These are phyloP conservation scores for Phaeosphaeria sp. DNA, from an alignment of 2,329 filamentous ascomycete species.

Conservation along the genomic window DNA sequence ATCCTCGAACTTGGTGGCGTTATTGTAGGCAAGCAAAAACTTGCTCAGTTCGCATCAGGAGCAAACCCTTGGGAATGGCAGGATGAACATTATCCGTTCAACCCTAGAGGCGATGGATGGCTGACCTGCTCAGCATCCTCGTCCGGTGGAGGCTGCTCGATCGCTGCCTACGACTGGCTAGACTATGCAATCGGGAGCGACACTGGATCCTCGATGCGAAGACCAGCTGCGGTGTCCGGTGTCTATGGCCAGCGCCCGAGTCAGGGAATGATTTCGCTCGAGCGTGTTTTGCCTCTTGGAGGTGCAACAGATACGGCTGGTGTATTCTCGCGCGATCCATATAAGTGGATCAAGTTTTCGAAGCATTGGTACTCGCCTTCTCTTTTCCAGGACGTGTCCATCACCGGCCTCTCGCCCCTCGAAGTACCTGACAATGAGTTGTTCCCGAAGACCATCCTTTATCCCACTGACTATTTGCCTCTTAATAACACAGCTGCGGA, in stretches of 20 bases:
- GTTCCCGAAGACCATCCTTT: slow-evolving; percentile 50
- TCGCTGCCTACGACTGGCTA: slow-evolving; percentile 55
- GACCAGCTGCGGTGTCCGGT: slow-evolving; percentile 53
- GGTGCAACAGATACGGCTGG: slow-evolving; percentile 35
- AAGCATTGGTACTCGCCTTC: slow-evolving; percentile 49
- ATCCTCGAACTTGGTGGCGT: slow-evolving; percentile 42
- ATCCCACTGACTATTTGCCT: slow-evolving; percentile 51
- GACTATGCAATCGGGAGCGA: slow-evolving; percentile 55
- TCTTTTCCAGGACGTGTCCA: slow-evolving; percentile 42
- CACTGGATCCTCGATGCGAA: slow-evolving; percentile 57
- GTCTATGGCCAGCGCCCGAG: slow-evolving; percentile 48
- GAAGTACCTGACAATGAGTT: slow-evolving; percentile 40
- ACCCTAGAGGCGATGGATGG: slow-evolving; percentile 47
- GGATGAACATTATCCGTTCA: slow-evolving; percentile 50
- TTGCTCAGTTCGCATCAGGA: slow-evolving; percentile 54
- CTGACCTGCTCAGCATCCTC: slow-evolving; percentile 35
- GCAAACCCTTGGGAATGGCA: slow-evolving; percentile 37
- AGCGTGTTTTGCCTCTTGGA: slow-evolving; percentile 30
- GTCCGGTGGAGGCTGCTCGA: slow-evolving; percentile 47
- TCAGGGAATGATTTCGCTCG: slow-evolving; percentile 33
- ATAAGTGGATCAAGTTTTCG: slow-evolving; percentile 47
- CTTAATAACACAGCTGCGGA: slow-evolving; percentile 50
- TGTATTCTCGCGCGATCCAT: slow-evolving; percentile 34
- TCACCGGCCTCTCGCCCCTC: slow-evolving; percentile 49
- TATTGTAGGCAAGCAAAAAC: slow-evolving; percentile 62